Conservation (phyloP, 2,329 filamentous ascomycete genomes). For the Ophiosphaerella korrae region DNA sequence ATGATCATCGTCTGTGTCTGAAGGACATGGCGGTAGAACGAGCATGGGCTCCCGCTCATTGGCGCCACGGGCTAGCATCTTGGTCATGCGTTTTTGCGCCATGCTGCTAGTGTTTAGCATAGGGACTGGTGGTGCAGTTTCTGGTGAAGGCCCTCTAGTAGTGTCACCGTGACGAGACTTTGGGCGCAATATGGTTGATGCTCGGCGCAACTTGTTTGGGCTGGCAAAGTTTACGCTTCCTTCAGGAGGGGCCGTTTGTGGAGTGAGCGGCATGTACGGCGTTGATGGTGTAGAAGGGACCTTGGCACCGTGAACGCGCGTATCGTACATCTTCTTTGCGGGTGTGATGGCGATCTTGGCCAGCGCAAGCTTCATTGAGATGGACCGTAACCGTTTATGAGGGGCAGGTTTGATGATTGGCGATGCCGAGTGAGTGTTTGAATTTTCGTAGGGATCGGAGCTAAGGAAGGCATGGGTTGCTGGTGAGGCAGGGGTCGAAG, state of each 20-base stretch:
- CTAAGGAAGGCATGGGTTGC: conserved; percentile 44
- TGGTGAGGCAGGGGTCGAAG: conserved; percentile 37
- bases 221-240: conserved; percentile 22
- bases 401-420: conserved; percentile 41
- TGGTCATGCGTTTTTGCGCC: conserved; percentile 22
- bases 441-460: conserved; percentile 45
- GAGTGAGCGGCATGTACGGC: conserved; percentile 41
- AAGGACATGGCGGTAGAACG: conserved; percentile 40
- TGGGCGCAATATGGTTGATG: conserved; percentile 38
- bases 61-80: conserved; percentile 42
- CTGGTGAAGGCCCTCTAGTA: conserved; percentile 26
- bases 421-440: conserved; percentile 33
- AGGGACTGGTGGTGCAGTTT: conserved; percentile 29
- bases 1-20: conserved; percentile 17
- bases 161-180: conserved; percentile 24
- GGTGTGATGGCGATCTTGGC: conserved; percentile 46
- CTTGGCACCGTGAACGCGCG: conserved; percentile 27
- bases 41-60: conserved; percentile 43
- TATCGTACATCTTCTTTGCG: conserved; percentile 39
- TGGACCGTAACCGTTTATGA: conserved; percentile 45
- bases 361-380: conserved; percentile 45
- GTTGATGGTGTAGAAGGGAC: conserved; percentile 31
- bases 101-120: conserved; percentile 19
- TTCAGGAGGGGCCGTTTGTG: conserved; percentile 38
- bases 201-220: conserved; percentile 36